Conservation (phyloP, 345 rosid genomes). For the Aegle marmelos region DNA sequence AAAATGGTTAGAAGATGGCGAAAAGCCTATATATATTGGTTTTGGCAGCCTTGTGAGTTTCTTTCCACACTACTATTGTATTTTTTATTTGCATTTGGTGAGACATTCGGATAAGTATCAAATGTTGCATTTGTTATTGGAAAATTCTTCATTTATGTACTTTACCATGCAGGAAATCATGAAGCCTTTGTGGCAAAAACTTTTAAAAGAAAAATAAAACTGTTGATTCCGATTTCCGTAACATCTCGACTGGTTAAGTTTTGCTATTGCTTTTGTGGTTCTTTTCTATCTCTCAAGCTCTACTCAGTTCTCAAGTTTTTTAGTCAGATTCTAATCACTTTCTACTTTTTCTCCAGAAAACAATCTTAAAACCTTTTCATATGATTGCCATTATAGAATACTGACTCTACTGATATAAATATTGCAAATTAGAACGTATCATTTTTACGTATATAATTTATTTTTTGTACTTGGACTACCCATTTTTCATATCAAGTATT, state of each 20-base stretch:
- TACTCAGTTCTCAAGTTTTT: neutral
- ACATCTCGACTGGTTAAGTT: neutral
- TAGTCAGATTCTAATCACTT: neutral
- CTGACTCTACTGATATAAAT: neutral
- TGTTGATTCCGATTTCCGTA: neutral
- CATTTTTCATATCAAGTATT: neutral
- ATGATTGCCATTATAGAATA: neutral
- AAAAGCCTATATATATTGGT: constrained; percentile 63
- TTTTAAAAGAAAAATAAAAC: neutral
- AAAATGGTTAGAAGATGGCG: constrained; percentile 46
- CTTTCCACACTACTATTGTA: neutral
- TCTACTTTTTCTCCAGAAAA: neutral
- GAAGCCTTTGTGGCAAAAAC: neutral
- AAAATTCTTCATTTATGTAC: neutral
- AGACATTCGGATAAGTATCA: neutral
- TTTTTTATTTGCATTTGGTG: neutral
- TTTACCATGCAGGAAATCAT: neutral
- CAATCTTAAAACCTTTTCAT: neutral
- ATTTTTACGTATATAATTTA: neutral
- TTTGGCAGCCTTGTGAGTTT: constrained; percentile 74
- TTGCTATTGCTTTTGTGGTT: neutral
- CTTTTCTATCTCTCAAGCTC: neutral
- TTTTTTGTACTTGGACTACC: neutral
- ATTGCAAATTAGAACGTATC: neutral
- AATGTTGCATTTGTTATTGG: neutral